phyloP scores from a whole-genome alignment of 2,329 filamentous ascomycete species.

The Trichophaea hybrida region DNA sequence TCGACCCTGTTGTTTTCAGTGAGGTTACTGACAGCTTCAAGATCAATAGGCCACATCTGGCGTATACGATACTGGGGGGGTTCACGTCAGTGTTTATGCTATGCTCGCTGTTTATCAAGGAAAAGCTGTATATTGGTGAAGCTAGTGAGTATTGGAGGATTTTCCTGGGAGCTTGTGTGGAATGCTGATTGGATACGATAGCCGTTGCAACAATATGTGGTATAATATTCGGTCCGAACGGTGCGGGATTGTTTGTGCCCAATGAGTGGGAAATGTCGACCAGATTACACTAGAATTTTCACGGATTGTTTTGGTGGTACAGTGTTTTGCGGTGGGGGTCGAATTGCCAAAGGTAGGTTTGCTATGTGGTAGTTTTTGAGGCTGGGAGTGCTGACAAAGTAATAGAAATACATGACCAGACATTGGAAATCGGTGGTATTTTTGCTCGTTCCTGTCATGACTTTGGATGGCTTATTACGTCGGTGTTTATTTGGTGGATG shows the following conservation, averaged over 20 bases:
- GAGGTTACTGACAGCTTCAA: slow-evolving; percentile 11
- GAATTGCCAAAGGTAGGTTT: slow-evolving; percentile 54
- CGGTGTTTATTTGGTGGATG: slow-evolving; percentile 90
- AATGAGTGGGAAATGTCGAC: slow-evolving; percentile 63
- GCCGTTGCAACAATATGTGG: slow-evolving; percentile 82
- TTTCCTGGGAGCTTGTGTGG: neutral
- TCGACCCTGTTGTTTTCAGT: neutral
- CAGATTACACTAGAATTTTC: slow-evolving; percentile 82
- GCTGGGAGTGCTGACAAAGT: slow-evolving; percentile 1
- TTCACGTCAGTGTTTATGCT: slow-evolving; percentile 98
- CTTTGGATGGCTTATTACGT: slow-evolving; percentile 89
- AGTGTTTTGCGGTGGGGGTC: slow-evolving; percentile 84
- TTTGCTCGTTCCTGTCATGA: slow-evolving; percentile 90
- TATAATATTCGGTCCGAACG: slow-evolving; percentile 78
- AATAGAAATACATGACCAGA: slow-evolving; percentile 71
- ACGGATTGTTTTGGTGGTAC: slow-evolving; percentile 75
- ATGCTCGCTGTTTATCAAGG: slow-evolving; percentile 94
- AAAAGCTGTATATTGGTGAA: slow-evolving; percentile 96
- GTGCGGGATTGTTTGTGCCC: slow-evolving; percentile 65
- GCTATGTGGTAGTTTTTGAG: neutral
- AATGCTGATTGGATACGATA: slow-evolving; percentile 1
- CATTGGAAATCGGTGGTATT: slow-evolving; percentile 90
- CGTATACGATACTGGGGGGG: slow-evolving; percentile 93
- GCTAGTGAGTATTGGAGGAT: slow-evolving; percentile 35
- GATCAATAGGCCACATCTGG: slow-evolving; percentile 90